Base-by-base conservation (phyloP, 768 basidiomycete species). In the Lentinula aciculospora region DNA sequence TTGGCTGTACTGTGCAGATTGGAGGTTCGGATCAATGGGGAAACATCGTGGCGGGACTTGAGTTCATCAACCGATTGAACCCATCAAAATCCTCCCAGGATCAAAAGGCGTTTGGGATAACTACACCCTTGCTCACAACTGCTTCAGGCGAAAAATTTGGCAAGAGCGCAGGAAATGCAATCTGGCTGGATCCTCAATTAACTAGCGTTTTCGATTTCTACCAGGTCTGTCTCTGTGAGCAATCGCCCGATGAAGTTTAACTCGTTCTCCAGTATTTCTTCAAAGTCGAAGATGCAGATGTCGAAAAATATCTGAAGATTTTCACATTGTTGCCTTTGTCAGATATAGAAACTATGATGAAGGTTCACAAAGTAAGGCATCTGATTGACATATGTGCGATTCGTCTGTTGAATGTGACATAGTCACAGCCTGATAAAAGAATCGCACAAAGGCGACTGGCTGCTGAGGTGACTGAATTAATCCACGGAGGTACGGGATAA, bases 11-110 rank as follows among this genome's bases (percentile, higher is more conserved):
- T 13, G 81, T 97, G 42, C 97, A 99, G 71, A 74, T 98, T 40
- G 97, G 97, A 49, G 97, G 97, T 9, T 95, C 94, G 0, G 97
- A 99, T 69, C 97, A 99, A 70, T 97, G 94, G 91, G 97, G 97
- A 15, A 99, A 99, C 68, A 98, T 99, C 62, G 73, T 96, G 29
- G 90, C 92, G 27, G 97, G 97, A 21, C 76, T 98, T 32, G 94
- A 98, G 57, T 81, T 99, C 57, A 95, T 98, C 65, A 81, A 83
- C 56, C 84, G 85, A 51, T 73, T 80, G 51, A 58, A 57, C 62
- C 68, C 58, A 60, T 53, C 36, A 57, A 60, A 71, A 32, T 60
- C 66, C 61, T 74, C 65, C 62, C 64, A 63, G 19, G 59, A 62
- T 5, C 48, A 57, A 15, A 62, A 70, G 25, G 89, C 83, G 6